Conservation (phyloP, 768 basidiomycete genomes). For the Hydnomerulius pinastri region DNA sequence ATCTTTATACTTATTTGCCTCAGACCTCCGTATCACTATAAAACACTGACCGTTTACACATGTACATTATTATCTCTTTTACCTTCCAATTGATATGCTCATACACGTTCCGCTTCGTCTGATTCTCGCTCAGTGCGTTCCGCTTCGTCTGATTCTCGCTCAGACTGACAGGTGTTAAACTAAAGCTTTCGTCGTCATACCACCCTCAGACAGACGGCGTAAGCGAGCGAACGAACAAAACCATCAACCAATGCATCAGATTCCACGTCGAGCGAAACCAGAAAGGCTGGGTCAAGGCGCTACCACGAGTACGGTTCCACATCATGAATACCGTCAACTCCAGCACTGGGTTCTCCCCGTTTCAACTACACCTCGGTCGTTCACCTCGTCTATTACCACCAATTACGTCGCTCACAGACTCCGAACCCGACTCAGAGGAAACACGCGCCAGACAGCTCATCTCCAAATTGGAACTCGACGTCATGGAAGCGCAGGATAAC, state of each 20-base stretch:
- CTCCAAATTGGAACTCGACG: slow-evolving; percentile 3
- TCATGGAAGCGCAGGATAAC: slow-evolving; percentile 25
- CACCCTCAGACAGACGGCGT: slow-evolving; percentile 30
- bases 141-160: too few species aligned
- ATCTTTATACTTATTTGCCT: too few species aligned
- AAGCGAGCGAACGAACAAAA: slow-evolving; percentile 19
- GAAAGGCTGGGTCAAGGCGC: slow-evolving; percentile 1
- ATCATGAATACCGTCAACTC: slow-evolving; percentile 12
- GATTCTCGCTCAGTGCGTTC: too few species aligned
- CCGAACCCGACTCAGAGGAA: not conserved
- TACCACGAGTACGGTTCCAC: slow-evolving; percentile 12
- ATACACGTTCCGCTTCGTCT: too few species aligned
- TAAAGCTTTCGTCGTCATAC: slow-evolving; percentile 24
- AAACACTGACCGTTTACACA: too few species aligned
- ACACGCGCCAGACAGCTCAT: slow-evolving; percentile 1
- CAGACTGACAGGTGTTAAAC: slow-evolving; percentile 8
- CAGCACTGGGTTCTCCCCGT: slow-evolving; percentile 7
- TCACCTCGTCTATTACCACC: not conserved
- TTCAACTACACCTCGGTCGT: slow-evolving; percentile 1
- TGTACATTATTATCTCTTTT: too few species aligned
- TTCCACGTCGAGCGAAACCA: slow-evolving; percentile 11
- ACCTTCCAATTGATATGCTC: too few species aligned
- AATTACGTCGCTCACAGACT: not conserved
- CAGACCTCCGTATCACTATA: too few species aligned
- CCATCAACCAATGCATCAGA: slow-evolving; percentile 7